These are phyloP conservation scores for Centrapalus pauciflorus DNA, from an alignment of 129 eudicot species.

Conservation along the genomic window DNA sequence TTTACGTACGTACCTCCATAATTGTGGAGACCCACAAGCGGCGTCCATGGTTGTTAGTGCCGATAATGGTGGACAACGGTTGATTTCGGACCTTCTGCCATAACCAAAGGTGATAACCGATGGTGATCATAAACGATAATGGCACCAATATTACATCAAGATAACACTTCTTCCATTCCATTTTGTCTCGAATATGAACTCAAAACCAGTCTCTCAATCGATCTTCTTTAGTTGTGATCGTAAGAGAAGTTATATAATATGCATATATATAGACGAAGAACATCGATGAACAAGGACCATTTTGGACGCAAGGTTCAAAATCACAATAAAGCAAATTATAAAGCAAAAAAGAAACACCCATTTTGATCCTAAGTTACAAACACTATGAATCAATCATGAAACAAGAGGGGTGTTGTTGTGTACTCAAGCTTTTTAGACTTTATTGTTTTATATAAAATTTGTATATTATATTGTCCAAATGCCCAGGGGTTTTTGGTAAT, in stretches of 20 bases:
- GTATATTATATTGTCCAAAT: not conserved
- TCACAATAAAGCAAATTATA: slow-evolving; percentile 15
- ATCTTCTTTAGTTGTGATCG: not conserved
- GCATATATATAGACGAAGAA: slow-evolving; percentile 13
- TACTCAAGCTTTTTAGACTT: slow-evolving; percentile 13
- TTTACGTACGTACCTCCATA: slow-evolving; percentile 54
- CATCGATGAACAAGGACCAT: slow-evolving; percentile 28
- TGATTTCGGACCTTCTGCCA: slow-evolving; percentile 70
- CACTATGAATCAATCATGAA: slow-evolving; percentile 27
- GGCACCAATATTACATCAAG: slow-evolving; percentile 77
- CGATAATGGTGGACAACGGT: slow-evolving; percentile 72
- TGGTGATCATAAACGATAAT: slow-evolving; percentile 40
- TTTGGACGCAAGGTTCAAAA: slow-evolving; percentile 35
- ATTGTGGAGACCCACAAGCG: slow-evolving; percentile 79
- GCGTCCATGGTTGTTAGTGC: slow-evolving; percentile 69
- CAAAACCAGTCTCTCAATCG: not conserved
- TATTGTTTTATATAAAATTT: not conserved
- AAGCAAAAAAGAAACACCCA: slow-evolving; percentile 23
- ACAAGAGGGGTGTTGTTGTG: slow-evolving; percentile 17
- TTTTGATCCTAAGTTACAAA: slow-evolving; percentile 15
- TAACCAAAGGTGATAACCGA: slow-evolving; percentile 68
- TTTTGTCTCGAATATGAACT: slow-evolving; percentile 12
- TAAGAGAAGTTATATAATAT: not conserved
- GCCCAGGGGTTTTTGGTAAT: not conserved
- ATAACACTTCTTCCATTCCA: slow-evolving; percentile 92